Percentiles rank a stretch among this genome's conserved stretches.
These are phyloP conservation scores for Epithemia pelagica DNA, from an alignment of 108 stramenopile genomes.

Conservation along the genomic window DNA sequence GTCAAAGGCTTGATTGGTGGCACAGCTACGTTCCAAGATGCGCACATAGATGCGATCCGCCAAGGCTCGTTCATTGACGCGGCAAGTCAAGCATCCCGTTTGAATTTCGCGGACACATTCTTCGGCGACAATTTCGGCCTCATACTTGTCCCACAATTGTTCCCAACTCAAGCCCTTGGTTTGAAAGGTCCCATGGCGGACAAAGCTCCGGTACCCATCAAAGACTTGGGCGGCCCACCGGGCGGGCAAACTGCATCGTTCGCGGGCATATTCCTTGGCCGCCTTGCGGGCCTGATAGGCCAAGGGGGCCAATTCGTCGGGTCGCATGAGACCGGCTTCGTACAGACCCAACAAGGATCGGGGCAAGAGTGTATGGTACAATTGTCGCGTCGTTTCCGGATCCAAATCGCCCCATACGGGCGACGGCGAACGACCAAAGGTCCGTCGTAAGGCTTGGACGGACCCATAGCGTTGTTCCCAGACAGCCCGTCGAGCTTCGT, in stretches of 20 bases:
- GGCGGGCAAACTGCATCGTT: slow-evolving; percentile 71
- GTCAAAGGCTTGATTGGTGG: slow-evolving; percentile 57
- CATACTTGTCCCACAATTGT: slow-evolving; percentile 89
- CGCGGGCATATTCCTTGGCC: slow-evolving; percentile 86
- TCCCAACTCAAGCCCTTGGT: slow-evolving; percentile 82
- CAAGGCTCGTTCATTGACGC: slow-evolving; percentile 47
- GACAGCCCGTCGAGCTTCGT: slow-evolving; percentile 56
- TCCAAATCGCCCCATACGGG: slow-evolving; percentile 83
- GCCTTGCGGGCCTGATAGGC: slow-evolving; percentile 87
- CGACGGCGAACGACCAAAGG: slow-evolving; percentile 74
- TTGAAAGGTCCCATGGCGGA: slow-evolving; percentile 74
- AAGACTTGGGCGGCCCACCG: slow-evolving; percentile 67
- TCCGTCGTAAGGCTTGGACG: slow-evolving; percentile 54
- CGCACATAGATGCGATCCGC: slow-evolving; percentile 70
- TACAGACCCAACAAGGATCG: slow-evolving; percentile 63
- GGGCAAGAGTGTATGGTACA: slow-evolving; percentile 82
- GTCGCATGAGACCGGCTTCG: slow-evolving; percentile 18
- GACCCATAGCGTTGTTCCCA: slow-evolving; percentile 77
- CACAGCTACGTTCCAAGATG: slow-evolving; percentile 82
- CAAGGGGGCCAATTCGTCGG: slow-evolving; percentile 81
- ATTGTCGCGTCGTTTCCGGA: slow-evolving; percentile 49
- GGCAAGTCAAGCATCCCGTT: not conserved
- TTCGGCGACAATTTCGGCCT: slow-evolving; percentile 3
- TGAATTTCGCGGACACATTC: slow-evolving; percentile 4
- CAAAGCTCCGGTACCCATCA: slow-evolving; percentile 81